These are phyloP conservation scores for Epichloe typhina DNA, from an alignment of 2,329 filamentous ascomycete species.

Conservation along the genomic window DNA sequence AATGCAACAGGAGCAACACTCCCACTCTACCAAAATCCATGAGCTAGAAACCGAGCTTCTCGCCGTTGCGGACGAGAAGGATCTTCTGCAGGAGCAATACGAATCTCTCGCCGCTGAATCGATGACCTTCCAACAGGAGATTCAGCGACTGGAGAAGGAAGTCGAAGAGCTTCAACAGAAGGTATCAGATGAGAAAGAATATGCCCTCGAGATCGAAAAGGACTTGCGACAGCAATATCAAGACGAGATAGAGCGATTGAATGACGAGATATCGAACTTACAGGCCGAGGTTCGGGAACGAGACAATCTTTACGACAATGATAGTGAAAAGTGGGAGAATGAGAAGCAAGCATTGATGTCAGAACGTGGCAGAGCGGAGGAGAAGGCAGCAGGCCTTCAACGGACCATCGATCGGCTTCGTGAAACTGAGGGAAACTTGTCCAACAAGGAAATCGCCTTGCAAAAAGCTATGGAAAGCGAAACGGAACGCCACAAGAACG, in stretches of 20 bases:
- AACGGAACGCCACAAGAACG: slow-evolving; percentile 55
- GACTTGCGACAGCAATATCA: slow-evolving; percentile 35
- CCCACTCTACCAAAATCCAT: slow-evolving; percentile 37
- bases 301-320: slow-evolving; percentile 56
- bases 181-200: slow-evolving; percentile 41
- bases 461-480: slow-evolving; percentile 59
- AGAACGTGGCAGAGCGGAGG: slow-evolving; percentile 52
- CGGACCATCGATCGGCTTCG: slow-evolving; percentile 58
- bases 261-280: slow-evolving; percentile 47
- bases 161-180: slow-evolving; percentile 34
- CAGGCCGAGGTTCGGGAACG: slow-evolving; percentile 55
- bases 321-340: slow-evolving; percentile 60
- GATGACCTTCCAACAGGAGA: slow-evolving; percentile 50
- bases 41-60: slow-evolving; percentile 47
- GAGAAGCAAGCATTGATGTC: slow-evolving; percentile 49
- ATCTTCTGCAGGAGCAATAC: slow-evolving; percentile 54
- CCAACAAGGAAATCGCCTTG: slow-evolving; percentile 53
- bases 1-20: slow-evolving; percentile 15
- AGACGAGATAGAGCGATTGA: slow-evolving; percentile 36
- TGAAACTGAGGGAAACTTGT: slow-evolving; percentile 52
- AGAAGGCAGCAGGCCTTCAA: slow-evolving; percentile 54
- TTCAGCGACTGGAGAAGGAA: slow-evolving; percentile 35
- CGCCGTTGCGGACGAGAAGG: slow-evolving; percentile 50
- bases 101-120: slow-evolving; percentile 55
- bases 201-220: slow-evolving; percentile 46